Evolutionary conservation across 805 yeast genomes (phyloP).

Genomic region (Saccharomyces cerevisiae): DNA sequence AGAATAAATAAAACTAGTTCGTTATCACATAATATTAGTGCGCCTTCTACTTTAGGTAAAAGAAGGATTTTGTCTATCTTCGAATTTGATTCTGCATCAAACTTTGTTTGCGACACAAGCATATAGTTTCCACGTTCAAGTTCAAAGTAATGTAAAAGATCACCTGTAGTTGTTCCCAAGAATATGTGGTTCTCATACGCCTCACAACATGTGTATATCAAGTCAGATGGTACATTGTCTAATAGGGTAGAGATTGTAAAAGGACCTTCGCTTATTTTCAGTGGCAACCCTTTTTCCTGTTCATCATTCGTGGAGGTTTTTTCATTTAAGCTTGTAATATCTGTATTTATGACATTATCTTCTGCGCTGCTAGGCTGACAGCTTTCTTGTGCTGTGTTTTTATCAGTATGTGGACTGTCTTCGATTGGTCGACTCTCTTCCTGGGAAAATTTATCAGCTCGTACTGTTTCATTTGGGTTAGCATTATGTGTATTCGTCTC

Average conservation of each 20-base stretch:
- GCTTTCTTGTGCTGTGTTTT: neutral
- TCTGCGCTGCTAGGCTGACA: neutral
- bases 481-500: neutral
- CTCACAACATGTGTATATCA: slow-evolving; percentile 20
- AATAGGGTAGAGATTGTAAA: slow-evolving; percentile 18
- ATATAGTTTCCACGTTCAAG: slow-evolving; percentile 25
- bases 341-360: neutral
- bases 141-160: slow-evolving; percentile 29
- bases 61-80: slow-evolving; percentile 20
- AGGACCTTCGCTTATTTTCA: slow-evolving; percentile 14
- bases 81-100: slow-evolving; percentile 10
- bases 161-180: slow-evolving; percentile 27
- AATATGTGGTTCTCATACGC: slow-evolving; percentile 27
- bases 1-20: slow-evolving; percentile 20
- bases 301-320: neutral
- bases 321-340: neutral
- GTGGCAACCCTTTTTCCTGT: neutral
- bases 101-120: slow-evolving; percentile 26
- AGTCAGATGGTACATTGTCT: slow-evolving; percentile 17
- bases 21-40: slow-evolving; percentile 18
- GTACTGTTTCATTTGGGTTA: neutral
- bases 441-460: neutral
- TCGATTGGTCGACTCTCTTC: neutral
- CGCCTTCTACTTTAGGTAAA: slow-evolving; percentile 25
- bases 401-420: neutral